Evolutionary conservation across 768 basidiomycete species (phyloP).

Genomic region (Leccinum uliginosum): DNA sequence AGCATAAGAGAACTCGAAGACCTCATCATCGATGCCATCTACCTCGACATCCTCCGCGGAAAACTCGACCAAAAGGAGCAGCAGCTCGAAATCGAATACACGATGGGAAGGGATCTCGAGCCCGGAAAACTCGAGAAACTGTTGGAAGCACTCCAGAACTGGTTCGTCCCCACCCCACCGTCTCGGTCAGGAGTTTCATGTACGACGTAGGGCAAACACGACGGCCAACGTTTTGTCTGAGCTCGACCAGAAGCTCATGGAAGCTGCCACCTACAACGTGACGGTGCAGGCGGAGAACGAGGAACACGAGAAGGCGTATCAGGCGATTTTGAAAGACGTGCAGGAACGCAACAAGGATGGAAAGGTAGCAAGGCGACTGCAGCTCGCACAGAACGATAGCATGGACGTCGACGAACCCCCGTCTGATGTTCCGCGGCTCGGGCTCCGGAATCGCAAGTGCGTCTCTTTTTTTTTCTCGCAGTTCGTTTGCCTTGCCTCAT

Average conservation of each 20-base stretch:
- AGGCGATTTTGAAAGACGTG: constrained; percentile 55
- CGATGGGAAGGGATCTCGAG: constrained; percentile 88
- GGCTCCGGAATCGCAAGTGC: constrained; percentile 59
- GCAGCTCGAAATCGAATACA: constrained; percentile 88
- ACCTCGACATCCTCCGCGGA: constrained; percentile 82
- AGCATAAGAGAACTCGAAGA: constrained; percentile 90
- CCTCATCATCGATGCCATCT: constrained; percentile 95
- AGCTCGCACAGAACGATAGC: constrained; percentile 27
- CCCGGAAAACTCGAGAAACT: constrained; percentile 62
- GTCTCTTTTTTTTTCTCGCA: constrained; percentile 21
- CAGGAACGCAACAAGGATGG: constrained; percentile 61
- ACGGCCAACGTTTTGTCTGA: constrained; percentile 67
- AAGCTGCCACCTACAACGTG: constrained; percentile 45
- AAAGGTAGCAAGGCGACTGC: constrained; percentile 32
- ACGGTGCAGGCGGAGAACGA: constrained; percentile 39
- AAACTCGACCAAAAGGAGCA: constrained; percentile 91
- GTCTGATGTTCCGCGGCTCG: constrained; percentile 32
- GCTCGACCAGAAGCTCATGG: constrained; percentile 64
- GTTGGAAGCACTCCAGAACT: constrained; percentile 58
- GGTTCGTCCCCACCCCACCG: constrained; percentile 39
- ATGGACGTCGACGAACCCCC: constrained; percentile 69
- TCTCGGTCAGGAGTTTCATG: background rate
- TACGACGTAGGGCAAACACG: constrained; percentile 55
- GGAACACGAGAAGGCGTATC: constrained; percentile 53
- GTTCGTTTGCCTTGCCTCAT: background rate